These are phyloP conservation scores for Geotrichum citri-aurantii DNA, from an alignment of 1,139 yeast genomes.

Conservation along the genomic window DNA sequence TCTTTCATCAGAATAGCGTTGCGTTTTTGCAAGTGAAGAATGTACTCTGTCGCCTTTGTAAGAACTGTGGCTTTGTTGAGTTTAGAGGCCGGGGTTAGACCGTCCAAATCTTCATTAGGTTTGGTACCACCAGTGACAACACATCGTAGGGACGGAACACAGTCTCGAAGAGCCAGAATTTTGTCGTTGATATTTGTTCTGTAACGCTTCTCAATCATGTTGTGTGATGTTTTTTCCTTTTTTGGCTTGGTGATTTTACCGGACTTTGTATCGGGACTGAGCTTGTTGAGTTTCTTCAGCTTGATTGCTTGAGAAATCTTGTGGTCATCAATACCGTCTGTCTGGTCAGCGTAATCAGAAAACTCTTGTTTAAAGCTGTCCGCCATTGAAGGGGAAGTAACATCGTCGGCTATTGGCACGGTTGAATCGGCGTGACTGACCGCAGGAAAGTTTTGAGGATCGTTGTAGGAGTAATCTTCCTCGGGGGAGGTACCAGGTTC, in stretches of 20 bases:
- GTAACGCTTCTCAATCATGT: conserved; percentile 73
- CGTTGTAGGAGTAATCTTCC: conserved; percentile 9
- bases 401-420: conserved; percentile 6
- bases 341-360: not conserved
- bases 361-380: conserved; percentile 4
- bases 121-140: conserved; percentile 33
- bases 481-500: conserved; percentile 16
- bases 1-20: conserved; percentile 55
- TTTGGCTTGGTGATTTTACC: conserved; percentile 33
- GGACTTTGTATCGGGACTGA: conserved; percentile 20
- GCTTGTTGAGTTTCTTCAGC: not conserved
- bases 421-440: conserved; percentile 5
- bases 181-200: conserved; percentile 72
- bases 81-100: conserved; percentile 80
- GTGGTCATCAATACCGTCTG: not conserved
- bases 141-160: conserved; percentile 56
- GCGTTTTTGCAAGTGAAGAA: conserved; percentile 70
- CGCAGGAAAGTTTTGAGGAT: not conserved
- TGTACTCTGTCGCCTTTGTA: conserved; percentile 86
- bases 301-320: not conserved
- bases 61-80: conserved; percentile 85
- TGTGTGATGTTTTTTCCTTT: conserved; percentile 62
- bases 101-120: conserved; percentile 55
- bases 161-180: conserved; percentile 63
- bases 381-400: conserved; percentile 9